A percentile compares a stretch with the other conserved stretches of the same genome.
phyloP scores from a whole-genome alignment of 495 filamentous ascomycete genomes.

The Annulohypoxylon moriforme region DNA sequence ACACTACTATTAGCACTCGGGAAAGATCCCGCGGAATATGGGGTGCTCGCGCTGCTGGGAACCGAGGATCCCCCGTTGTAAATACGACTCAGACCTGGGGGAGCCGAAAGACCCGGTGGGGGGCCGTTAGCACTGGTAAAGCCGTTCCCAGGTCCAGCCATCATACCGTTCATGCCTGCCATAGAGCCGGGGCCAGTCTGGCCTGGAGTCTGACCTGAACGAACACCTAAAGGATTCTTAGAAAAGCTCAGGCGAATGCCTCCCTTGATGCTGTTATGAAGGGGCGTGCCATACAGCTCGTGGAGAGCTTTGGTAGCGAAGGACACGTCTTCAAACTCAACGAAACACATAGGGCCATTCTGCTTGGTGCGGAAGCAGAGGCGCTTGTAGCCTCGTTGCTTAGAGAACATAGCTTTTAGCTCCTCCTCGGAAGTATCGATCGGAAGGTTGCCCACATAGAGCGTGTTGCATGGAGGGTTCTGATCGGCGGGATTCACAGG shows the following conservation, averaged over 20 bases:
- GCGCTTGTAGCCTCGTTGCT: conserved; percentile 94
- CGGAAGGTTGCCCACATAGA: conserved; percentile 96
- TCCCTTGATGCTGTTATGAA: conserved; percentile 94
- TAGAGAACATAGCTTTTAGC: conserved; percentile 92
- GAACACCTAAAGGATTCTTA: conserved; percentile 96
- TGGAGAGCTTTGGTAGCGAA: conserved; percentile 94
- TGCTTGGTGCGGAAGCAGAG: conserved; percentile 98
- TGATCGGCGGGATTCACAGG: conserved; percentile 96
- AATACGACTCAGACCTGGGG: conserved; percentile 68
- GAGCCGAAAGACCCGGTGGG: conserved; percentile 76
- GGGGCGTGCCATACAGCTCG: conserved; percentile 86
- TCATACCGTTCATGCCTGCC: conserved; percentile 66
- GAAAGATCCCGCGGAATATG: conserved; percentile 29
- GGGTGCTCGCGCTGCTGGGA: conserved; percentile 23
- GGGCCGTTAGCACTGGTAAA: conserved; percentile 81
- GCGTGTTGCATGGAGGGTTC: conserved; percentile 97
- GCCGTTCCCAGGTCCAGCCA: conserved; percentile 59
- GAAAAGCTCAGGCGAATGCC: conserved; percentile 98
- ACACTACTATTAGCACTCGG: conserved; percentile 31
- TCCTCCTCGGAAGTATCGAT: conserved; percentile 96
- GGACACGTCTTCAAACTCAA: conserved; percentile 95
- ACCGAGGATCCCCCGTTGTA: conserved; percentile 39
- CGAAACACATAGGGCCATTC: conserved; percentile 99
- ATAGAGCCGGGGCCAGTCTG: conserved; percentile 55
- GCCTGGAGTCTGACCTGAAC: conserved; percentile 71